phyloP scores from a whole-genome alignment of 306 rosid genomes.

The Castanopsis chinensis region DNA sequence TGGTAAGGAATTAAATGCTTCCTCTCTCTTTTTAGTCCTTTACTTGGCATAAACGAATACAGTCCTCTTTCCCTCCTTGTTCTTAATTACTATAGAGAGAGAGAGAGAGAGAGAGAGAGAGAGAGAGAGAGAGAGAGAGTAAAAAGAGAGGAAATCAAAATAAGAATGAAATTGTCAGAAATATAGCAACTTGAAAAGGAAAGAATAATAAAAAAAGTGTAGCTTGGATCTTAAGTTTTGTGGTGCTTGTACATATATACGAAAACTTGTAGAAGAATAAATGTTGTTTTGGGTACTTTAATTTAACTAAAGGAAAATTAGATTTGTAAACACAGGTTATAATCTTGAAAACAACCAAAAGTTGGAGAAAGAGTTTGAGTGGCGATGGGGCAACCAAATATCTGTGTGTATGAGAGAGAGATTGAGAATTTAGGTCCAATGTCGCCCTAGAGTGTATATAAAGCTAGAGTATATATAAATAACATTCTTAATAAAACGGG shows the following conservation, averaged over 20 bases:
- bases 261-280: constrained; percentile 55
- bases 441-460: constrained; percentile 72
- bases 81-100: constrained; percentile 1
- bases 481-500: constrained; percentile 1
- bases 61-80: constrained; percentile 22
- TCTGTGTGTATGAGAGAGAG: constrained; percentile 26
- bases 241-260: constrained; percentile 30
- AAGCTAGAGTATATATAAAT: constrained; percentile 48
- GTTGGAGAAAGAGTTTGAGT: constrained; percentile 44
- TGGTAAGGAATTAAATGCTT: constrained; percentile 55
- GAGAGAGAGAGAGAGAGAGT: constrained; percentile 11
- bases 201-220: constrained; percentile 15
- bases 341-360: constrained; percentile 16
- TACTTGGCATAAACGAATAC: constrained; percentile 30
- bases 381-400: constrained; percentile 61
- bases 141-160: constrained; percentile 31
- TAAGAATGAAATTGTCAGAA: constrained; percentile 25
- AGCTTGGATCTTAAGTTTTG: constrained; percentile 73
- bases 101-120: constrained; percentile 25
- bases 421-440: constrained; percentile 49
- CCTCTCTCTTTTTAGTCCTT: constrained; percentile 39
- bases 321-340: constrained; percentile 18
- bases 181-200: constrained; percentile 35
- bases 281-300: constrained; percentile 40
- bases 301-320: constrained; percentile 37